Evolutionary conservation across 1,284 basidiomycete species (phyloP).

Genomic region (Anthracocystis walkeri): DNA sequence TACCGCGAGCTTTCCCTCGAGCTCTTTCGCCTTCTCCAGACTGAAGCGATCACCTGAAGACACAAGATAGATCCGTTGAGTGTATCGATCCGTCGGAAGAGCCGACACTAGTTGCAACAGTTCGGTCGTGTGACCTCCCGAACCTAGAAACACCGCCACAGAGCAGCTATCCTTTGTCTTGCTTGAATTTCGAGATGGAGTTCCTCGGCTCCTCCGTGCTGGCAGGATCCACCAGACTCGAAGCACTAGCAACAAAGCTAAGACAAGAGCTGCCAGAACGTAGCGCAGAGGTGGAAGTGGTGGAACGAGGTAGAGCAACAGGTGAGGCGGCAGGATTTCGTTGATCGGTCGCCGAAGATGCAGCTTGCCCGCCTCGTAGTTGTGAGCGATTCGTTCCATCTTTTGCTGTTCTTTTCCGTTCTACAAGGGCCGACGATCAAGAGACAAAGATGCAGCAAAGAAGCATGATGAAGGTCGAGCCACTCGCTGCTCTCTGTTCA

Average conservation of each 20-base stretch:
- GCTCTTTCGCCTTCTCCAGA: constrained; percentile 76
- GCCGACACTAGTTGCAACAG: constrained; percentile 81
- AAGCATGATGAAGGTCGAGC: not conserved
- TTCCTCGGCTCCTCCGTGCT: not conserved
- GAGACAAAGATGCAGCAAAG: too few species aligned
- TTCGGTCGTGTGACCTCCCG: constrained; percentile 92
- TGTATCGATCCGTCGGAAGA: constrained; percentile 82
- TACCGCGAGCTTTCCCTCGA: constrained; percentile 74
- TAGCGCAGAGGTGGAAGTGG: constrained; percentile 29
- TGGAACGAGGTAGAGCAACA: constrained; percentile 41
- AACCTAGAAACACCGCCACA: constrained; percentile 76
- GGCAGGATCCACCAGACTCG: constrained; percentile 37
- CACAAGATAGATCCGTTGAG: constrained; percentile 82
- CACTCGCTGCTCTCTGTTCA: not conserved
- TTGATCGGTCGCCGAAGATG: constrained; percentile 40
- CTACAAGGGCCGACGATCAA: too few species aligned
- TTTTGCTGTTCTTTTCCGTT: not conserved
- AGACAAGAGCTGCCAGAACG: not conserved
- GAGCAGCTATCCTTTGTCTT: not conserved
- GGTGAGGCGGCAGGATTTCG: constrained; percentile 36
- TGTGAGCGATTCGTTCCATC: constrained; percentile 20
- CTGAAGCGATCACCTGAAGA: constrained; percentile 86
- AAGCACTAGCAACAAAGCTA: constrained; percentile 5
- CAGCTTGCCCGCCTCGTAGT: constrained; percentile 22
- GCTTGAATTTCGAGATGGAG: not conserved